Conservation (phyloP, 192 early-diverging fungal genomes). For the Anaeromyces robustus region DNA sequence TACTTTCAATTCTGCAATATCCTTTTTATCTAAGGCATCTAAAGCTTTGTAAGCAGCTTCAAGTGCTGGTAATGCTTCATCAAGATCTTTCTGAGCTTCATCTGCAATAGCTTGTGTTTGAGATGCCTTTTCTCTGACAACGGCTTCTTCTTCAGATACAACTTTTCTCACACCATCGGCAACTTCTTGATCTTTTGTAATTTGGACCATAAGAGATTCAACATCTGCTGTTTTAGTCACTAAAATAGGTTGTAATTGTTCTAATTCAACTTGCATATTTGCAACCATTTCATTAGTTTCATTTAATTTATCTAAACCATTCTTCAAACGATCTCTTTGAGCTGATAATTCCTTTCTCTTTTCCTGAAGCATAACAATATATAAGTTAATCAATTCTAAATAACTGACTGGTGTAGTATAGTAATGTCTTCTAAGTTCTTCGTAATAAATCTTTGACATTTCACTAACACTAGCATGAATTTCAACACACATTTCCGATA, state of each 20-base stretch:
- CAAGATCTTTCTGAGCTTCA: slow-evolving; percentile 37
- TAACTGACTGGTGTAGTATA: slow-evolving; percentile 46
- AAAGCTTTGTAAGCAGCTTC: slow-evolving; percentile 38
- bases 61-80: slow-evolving; percentile 37
- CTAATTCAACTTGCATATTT: slow-evolving; percentile 40
- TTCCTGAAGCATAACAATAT: slow-evolving; percentile 38
- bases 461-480: slow-evolving; percentile 36
- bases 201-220: slow-evolving; percentile 40
- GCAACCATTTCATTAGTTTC: slow-evolving; percentile 44
- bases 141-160: slow-evolving; percentile 36
- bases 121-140: slow-evolving; percentile 32
- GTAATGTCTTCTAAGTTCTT: slow-evolving; percentile 27
- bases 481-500: slow-evolving; percentile 37
- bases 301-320: slow-evolving; percentile 32
- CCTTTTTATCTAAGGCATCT: slow-evolving; percentile 40
- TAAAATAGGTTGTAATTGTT: slow-evolving; percentile 32
- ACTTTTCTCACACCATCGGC: slow-evolving; percentile 43
- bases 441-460: slow-evolving; percentile 26
- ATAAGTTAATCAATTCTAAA: slow-evolving; percentile 40
- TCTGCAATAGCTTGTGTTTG: slow-evolving; percentile 37
- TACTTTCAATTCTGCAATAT: slow-evolving; percentile 44
- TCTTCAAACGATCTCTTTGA: slow-evolving; percentile 24
- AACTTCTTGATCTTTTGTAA: slow-evolving; percentile 43
- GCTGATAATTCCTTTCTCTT: slow-evolving; percentile 34
- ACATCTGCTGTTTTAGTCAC: slow-evolving; percentile 30